phyloP scores from a whole-genome alignment of 495 filamentous ascomycete genomes.

The Neurospora tetraspora region DNA sequence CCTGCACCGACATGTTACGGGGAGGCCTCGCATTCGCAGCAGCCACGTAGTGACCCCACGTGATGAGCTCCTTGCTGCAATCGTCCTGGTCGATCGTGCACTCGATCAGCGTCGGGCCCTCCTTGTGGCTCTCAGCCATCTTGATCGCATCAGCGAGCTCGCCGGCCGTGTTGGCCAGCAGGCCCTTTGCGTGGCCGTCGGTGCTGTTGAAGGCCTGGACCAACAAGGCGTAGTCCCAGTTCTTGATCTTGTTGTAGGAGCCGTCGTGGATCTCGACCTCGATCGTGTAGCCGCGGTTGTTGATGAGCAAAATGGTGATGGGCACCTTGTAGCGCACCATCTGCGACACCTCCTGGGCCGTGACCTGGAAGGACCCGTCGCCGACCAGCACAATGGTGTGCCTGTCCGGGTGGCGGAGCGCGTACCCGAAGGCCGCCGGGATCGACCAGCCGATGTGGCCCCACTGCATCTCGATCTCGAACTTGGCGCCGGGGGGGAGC shows the following conservation, averaged over 20 bases:
- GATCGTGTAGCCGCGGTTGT: conserved; percentile 43
- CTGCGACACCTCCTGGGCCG: conserved; percentile 20
- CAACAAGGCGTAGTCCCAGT: conserved; percentile 17
- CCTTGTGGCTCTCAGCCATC: conserved; percentile 1
- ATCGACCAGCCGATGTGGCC: conserved; percentile 22
- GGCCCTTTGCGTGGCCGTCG: conserved; percentile 12
- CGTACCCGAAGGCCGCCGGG: conserved; percentile 17
- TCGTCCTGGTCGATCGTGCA: conserved; percentile 19
- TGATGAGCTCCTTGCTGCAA: conserved; percentile 18
- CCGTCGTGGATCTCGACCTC: conserved; percentile 41
- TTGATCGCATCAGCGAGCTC: conserved; percentile 10
- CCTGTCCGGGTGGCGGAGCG: conserved; percentile 9
- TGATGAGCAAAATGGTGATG: conserved; percentile 25
- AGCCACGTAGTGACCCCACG: conserved; percentile 18
- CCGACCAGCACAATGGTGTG: conserved; percentile 15
- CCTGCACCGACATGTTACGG: background rate
- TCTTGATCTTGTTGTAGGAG: conserved; percentile 18
- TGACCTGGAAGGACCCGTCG: conserved; percentile 23
- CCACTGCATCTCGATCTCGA: conserved; percentile 24
- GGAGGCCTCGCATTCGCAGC: conserved; percentile 16
- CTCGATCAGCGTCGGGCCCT: conserved; percentile 16
- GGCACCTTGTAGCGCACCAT: conserved; percentile 20
- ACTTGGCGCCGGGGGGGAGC: conserved; percentile 12
- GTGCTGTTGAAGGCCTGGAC: conserved; percentile 12
- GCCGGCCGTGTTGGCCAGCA: conserved; percentile 10